Conservation (phyloP, 306 rosid species). For the Lotus japonicus region DNA sequence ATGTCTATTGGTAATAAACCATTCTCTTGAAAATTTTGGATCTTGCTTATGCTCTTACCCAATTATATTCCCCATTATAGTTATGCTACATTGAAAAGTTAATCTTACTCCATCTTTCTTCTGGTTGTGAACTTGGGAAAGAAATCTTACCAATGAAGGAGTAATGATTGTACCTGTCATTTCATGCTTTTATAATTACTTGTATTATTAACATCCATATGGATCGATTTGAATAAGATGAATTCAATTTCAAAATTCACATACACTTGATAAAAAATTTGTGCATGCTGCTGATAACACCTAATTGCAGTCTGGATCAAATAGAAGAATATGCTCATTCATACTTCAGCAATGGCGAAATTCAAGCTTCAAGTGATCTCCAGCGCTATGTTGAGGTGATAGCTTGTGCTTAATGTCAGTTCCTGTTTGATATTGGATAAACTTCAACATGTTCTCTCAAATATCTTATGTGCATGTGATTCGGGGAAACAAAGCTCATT, state of each 20-base stretch:
- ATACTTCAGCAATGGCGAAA: constrained; percentile 65
- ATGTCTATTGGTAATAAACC: constrained; percentile 70
- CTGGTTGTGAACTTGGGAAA: constrained; percentile 3
- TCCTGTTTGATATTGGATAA: constrained; percentile 15
- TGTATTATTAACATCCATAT: background rate
- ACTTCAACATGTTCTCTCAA: background rate
- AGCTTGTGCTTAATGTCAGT: constrained; percentile 6
- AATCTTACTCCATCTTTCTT: background rate
- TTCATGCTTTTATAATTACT: background rate
- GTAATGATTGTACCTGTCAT: background rate
- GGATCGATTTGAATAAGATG: constrained; percentile 9
- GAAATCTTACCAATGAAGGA: constrained; percentile 5
- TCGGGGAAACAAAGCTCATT: background rate
- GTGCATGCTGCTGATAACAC: constrained; percentile 1
- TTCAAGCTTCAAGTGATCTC: constrained; percentile 60
- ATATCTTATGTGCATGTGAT: background rate
- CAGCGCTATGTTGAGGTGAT: constrained; percentile 42
- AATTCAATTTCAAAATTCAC: background rate
- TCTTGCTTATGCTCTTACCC: constrained; percentile 1
- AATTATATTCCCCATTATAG: background rate
- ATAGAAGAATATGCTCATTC: constrained; percentile 81
- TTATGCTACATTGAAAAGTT: background rate
- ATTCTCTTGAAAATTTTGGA: background rate
- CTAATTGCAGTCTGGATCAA: constrained; percentile 59
- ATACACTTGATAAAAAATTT: constrained; percentile 14